phyloP scores from a whole-genome alignment of 2,329 filamentous ascomycete species.

The Colletotrichum sidae region DNA sequence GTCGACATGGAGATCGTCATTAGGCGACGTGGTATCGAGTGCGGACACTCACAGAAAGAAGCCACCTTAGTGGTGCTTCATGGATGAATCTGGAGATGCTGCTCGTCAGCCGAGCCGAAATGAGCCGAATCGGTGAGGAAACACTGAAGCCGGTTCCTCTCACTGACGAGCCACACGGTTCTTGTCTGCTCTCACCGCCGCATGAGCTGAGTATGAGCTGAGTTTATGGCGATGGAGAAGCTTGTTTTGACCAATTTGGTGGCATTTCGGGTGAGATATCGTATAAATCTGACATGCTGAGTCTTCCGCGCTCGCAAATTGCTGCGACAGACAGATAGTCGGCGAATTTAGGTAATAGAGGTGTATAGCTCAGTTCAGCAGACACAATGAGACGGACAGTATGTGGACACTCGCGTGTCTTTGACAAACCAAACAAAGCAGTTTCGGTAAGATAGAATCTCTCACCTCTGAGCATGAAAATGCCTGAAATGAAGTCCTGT shows the following conservation, averaged over 20 bases:
- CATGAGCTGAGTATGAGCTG: not conserved
- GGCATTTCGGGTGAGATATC: too few species aligned
- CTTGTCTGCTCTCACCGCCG: conserved; percentile 3
- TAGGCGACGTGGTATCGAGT: conserved; percentile 10
- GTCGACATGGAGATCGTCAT: conserved; percentile 11
- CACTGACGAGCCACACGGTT: not conserved
- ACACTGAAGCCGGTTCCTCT: not conserved
- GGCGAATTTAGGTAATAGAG: too few species aligned
- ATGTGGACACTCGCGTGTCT: not conserved
- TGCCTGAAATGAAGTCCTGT: too few species aligned
- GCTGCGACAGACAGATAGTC: too few species aligned
- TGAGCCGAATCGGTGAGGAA: conserved; percentile 6
- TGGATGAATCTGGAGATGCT: conserved; percentile 1
- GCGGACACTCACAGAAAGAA: not conserved
- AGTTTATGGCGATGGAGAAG: too few species aligned
- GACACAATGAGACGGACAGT: not conserved
- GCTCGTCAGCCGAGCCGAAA: not conserved
- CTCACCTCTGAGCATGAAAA: not conserved
- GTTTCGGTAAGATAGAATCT: not conserved
- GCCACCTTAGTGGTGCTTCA: not conserved
- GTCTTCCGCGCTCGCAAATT: too few species aligned
- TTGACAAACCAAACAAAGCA: not conserved
- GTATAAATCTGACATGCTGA: too few species aligned
- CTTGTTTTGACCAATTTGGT: too few species aligned
- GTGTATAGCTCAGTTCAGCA: too few species aligned